Evolutionary conservation across 2,329 filamentous ascomycete genomes (phyloP).

Genomic region (Zopfia rhizophila): DNA sequence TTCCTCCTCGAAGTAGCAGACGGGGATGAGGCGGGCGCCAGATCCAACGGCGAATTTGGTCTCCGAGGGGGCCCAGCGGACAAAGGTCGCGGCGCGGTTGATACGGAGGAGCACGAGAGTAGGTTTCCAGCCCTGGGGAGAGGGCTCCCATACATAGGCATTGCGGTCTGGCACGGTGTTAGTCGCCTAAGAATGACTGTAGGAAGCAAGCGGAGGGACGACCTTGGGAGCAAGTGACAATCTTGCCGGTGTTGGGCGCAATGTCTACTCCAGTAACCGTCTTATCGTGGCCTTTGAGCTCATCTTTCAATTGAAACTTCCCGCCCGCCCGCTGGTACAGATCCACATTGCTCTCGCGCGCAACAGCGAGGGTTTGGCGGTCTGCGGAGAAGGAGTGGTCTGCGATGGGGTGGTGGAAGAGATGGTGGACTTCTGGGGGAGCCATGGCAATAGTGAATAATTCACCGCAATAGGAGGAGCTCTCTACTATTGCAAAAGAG

Average conservation of each 20-base stretch:
- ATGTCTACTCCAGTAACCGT: slow-evolving; percentile 96
- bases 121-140: slow-evolving; percentile 92
- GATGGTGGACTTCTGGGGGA: slow-evolving; percentile 89
- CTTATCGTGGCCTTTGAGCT: slow-evolving; percentile 97
- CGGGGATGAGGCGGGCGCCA: slow-evolving; percentile 91
- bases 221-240: slow-evolving; percentile 98
- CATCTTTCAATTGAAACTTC: slow-evolving; percentile 85
- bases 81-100: slow-evolving; percentile 94
- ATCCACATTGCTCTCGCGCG: slow-evolving; percentile 89
- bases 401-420: slow-evolving; percentile 95
- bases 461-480: slow-evolving; percentile 81
- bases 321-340: slow-evolving; percentile 80
- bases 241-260: slow-evolving; percentile 87
- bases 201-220: slow-evolving; percentile 21
- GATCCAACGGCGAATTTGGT: slow-evolving; percentile 98
- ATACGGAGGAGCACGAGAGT: slow-evolving; percentile 97
- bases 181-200: slow-evolving; percentile 25
- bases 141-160: slow-evolving; percentile 96
- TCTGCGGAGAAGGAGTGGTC: slow-evolving; percentile 99
- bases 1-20: slow-evolving; percentile 99
- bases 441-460: slow-evolving; percentile 70
- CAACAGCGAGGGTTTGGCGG: slow-evolving; percentile 86
- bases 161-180: slow-evolving; percentile 77
- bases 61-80: slow-evolving; percentile 96
- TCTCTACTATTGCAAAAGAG: slow-evolving; percentile 79